Percentiles rank a stretch among this genome's conserved stretches.
These are phyloP conservation scores for Filobasidium wieringae DNA, from an alignment of 768 basidiomycete species.

Conservation along the genomic window DNA sequence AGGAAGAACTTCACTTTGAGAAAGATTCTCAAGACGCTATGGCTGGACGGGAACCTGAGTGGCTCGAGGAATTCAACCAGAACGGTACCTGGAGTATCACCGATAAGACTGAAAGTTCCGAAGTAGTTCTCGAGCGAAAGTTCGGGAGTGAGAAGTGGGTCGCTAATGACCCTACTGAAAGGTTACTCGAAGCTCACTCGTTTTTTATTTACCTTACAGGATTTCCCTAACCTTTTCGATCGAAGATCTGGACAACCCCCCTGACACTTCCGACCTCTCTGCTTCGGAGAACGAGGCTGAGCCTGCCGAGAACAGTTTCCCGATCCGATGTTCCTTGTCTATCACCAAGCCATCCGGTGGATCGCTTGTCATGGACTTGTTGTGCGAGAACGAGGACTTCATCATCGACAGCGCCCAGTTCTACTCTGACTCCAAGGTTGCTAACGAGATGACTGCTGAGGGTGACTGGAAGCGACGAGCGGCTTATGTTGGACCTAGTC, in stretches of 20 bases:
- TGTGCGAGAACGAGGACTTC: constrained; percentile 34
- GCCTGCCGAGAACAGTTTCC: constrained; percentile 44
- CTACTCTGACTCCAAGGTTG: constrained; percentile 62
- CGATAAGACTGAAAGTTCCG: constrained; percentile 62
- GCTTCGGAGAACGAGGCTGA: constrained; percentile 32
- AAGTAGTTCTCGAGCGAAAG: constrained; percentile 65
- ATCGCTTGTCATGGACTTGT: constrained; percentile 48
- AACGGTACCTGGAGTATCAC: constrained; percentile 72
- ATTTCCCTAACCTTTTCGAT: constrained; percentile 87
- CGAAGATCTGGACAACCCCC: constrained; percentile 58
- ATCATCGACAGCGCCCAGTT: constrained; percentile 70
- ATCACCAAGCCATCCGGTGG: constrained; percentile 62
- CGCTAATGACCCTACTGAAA: neutral
- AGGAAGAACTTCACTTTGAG: constrained; percentile 79
- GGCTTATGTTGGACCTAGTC: constrained; percentile 82
- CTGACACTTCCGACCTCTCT: constrained; percentile 33
- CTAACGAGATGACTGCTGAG: constrained; percentile 67
- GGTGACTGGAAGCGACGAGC: constrained; percentile 89
- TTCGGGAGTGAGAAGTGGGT: constrained; percentile 84
- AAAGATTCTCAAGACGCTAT: constrained; percentile 46
- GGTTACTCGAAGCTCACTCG: neutral
- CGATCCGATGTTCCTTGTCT: constrained; percentile 66
- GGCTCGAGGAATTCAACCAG: constrained; percentile 60
- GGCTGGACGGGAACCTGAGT: constrained; percentile 51
- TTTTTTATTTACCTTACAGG: constrained; percentile 40